Evolutionary conservation across 805 yeast genomes (phyloP), one percentile per base, ranked within the genome.

Genomic region (Metschnikowia picachoensis): DNA sequence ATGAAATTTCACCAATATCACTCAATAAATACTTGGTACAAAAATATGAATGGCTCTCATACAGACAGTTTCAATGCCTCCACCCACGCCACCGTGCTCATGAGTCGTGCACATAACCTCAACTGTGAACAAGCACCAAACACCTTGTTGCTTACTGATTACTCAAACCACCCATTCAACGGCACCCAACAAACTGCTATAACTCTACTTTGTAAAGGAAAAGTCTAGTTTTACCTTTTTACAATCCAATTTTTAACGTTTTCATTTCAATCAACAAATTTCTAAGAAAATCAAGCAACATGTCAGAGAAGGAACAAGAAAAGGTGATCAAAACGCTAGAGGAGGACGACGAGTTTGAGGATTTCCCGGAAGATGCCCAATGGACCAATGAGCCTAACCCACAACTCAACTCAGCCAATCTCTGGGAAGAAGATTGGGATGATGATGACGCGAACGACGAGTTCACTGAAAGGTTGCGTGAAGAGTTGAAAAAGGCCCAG

Each of bases 361-460:
- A 92, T 63, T 92, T 92, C 72, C 97, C 96, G 13, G 89, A 81
- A 46, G 96, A 90, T 61, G 82, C 65, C 25, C 60, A 85, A 56
- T 90, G 96, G 96, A 67, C 78, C 65, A 74, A 47, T 74, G 83
- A 58, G 65, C 83, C 46, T 63, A 80, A 52, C 74, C 76, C 50
- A 61, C 76, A 57, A 70, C 73, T 55, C 73, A 78, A 53, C 77
- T 78, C 65, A 67, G 79, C 57, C 76, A 68, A 80, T 51, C 78
- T 91, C 43, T 91, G 98, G 97, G 96, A 91, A 57, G 97, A 91
- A 66, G 92, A 89, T 64, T 92, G 99, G 99, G 97, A 87, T 56
- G 95, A 92, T 63, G 96, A 90, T 51, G 97, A 91, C 59, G 87
- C 84, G 48, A 94, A 87, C 49, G 97, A 91, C 60, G 89, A 88